phyloP scores from a whole-genome alignment of 805 yeast genomes.

The Zygosaccharomyces rouxii region DNA sequence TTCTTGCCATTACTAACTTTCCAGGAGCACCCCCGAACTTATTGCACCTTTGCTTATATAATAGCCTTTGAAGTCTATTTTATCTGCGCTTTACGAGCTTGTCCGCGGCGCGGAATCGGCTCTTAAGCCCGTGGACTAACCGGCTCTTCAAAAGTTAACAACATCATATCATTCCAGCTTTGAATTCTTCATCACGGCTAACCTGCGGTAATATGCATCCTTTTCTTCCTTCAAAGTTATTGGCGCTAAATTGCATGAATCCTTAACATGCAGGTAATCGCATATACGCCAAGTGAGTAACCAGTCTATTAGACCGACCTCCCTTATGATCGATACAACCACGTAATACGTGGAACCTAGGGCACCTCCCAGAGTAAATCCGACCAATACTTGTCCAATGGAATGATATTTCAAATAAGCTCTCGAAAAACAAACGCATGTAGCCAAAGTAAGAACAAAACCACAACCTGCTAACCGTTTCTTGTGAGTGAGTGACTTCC shows the following conservation, averaged over 20 bases:
- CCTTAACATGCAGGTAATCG: constrained; percentile 51
- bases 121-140: too few relatives aligned
- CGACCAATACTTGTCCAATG: constrained; percentile 66
- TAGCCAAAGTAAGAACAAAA: constrained; percentile 28
- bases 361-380: constrained; percentile 56
- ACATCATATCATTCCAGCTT: neutral
- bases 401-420: constrained; percentile 78
- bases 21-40: neutral
- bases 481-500: constrained; percentile 36
- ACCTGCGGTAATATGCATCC: constrained; percentile 31
- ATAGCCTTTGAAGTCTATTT: too few relatives aligned
- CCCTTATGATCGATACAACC: constrained; percentile 51
- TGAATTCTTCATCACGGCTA: neutral
- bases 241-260: constrained; percentile 50
- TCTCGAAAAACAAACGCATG: constrained; percentile 59
- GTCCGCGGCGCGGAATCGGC: too few relatives aligned
- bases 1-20: neutral
- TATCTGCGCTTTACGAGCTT: too few relatives aligned
- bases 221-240: constrained; percentile 46
- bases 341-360: constrained; percentile 58
- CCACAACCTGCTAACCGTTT: constrained; percentile 34
- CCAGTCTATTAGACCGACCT: constrained; percentile 64
- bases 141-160: too few relatives aligned
- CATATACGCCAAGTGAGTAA: constrained; percentile 55
- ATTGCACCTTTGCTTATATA: too few relatives aligned